Evolutionary conservation across 345 rosid genomes (phyloP), one percentile per base, ranked within the genome.

Genomic region (Eucalyptus marginata): DNA sequence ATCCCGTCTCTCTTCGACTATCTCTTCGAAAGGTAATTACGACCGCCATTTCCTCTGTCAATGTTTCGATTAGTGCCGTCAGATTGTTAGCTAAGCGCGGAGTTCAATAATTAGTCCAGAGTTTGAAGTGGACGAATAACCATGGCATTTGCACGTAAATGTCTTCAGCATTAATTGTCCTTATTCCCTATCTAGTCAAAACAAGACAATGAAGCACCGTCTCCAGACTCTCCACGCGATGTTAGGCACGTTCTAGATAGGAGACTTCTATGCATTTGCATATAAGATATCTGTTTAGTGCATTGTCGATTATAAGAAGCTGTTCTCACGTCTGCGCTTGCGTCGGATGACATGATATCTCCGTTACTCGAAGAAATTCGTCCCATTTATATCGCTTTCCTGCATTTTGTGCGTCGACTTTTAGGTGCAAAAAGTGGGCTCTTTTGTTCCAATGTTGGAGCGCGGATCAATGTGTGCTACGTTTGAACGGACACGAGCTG

Each of bases 1-100:
- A 31, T 96, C 33, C 99, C 99, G 17, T 98, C 99, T 40, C 88
- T 97, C 27, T 49, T 93, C 49, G 99, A 95, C 86, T 95, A 92
- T 90, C 91, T 92, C 83, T 89, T 96, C 91, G 91, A 96, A 47
- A 94, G 98, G 99, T 96, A 92, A 40, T 36, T 18, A 36, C 24
- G 46, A 18, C 83, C 13, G 83, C 27, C 8, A 71, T 36, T 18
- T 33, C 44, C 81, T 52, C 4, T 18, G 25, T 71, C 22, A 33
- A 43, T 20, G 83, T 18, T 71, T 71, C 33, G 12, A 17, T 9
- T 40, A 66, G 20, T 13, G 31, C 29, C 24, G 64, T 7, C 33
- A 24, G 24, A 44, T 27, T 18, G 49, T n/a, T 76, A 18, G 25
- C 64, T 18, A 22, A 71, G 49, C 84, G 14, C 16, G 9, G 58